phyloP scores from a whole-genome alignment of 1,284 basidiomycete species.

The Peniophora sp. region DNA sequence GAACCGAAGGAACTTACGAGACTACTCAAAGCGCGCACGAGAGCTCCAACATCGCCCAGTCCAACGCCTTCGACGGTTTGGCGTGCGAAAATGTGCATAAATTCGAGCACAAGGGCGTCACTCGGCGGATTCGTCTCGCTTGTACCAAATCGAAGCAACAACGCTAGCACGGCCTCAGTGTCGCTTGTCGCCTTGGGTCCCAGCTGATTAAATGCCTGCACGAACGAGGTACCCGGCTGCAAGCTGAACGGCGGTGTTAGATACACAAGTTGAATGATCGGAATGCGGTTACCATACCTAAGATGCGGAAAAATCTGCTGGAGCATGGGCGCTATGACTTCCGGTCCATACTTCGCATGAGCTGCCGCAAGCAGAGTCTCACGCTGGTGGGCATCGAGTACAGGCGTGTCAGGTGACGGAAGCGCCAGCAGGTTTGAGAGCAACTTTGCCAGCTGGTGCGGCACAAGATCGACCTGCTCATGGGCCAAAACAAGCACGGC shows the following conservation, averaged over 20 bases:
- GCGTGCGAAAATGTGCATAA: slow-evolving; percentile 56
- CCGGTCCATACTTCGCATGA: slow-evolving; percentile 66
- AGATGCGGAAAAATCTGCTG: slow-evolving; percentile 53
- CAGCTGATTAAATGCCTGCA: slow-evolving; percentile 66
- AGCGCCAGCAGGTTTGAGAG: slow-evolving; percentile 74
- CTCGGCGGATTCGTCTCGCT: slow-evolving; percentile 61
- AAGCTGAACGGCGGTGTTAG: slow-evolving; percentile 37
- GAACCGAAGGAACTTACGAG: slow-evolving; percentile 41
- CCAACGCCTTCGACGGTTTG: slow-evolving; percentile 62
- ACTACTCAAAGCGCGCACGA: slow-evolving; percentile 63
- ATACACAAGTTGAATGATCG: slow-evolving; percentile 6
- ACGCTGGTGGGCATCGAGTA: slow-evolving; percentile 62
- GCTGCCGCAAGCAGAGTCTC: slow-evolving; percentile 66
- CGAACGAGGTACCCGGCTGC: slow-evolving; percentile 54
- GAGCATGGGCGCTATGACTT: slow-evolving; percentile 43
- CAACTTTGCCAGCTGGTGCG: slow-evolving; percentile 68
- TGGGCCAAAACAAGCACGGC: slow-evolving; percentile 67
- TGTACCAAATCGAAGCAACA: slow-evolving; percentile 67
- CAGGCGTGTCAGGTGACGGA: slow-evolving; percentile 52
- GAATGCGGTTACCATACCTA: slow-evolving; percentile 36
- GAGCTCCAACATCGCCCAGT: slow-evolving; percentile 69
- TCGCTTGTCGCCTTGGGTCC: slow-evolving; percentile 73
- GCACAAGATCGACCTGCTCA: slow-evolving; percentile 67
- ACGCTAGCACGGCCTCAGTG: slow-evolving; percentile 56
- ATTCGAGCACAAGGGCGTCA: slow-evolving; percentile 62